Base-by-base conservation (phyloP, 352 stramenopile genomes). In the Saprolegnia parasitica region DNA sequence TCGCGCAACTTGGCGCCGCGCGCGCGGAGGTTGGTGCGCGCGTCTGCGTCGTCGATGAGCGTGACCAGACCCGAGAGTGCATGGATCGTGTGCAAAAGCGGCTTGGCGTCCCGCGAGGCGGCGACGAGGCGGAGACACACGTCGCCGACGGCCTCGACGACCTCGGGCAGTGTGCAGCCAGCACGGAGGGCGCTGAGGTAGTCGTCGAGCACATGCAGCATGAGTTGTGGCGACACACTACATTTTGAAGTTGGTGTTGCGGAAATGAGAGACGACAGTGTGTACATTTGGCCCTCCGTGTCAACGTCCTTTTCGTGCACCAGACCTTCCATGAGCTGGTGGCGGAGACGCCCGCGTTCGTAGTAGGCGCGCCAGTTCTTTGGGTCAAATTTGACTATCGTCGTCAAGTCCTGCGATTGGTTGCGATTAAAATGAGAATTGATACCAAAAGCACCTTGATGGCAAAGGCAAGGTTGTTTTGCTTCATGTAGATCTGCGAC, bases 331-430 rank as follows among this genome's bases (percentile, higher is more conserved):
- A 93, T 78, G 0, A 80, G 78, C 6, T 79, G 75, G 21, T 91
- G 78, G 15, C 84, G 83, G 29, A 93, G 76, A 40, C 80, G 86
- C 5, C 81, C 84, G 23, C 84, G 81, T 65, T 93, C 84, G 65
- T 91, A 93, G 62, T 88, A 88, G n/a, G 84, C 84, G 18, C 81
- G 81, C 84, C 84, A 93, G 72, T 84, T 89, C 39, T 74, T 74
- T n/a, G 80, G 76, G 46, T 93, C 84, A 15, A 83, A 73, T 0
- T 76, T 65, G 11, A 91, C 55, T 10, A 81, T 83, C 0, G 80
- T 80, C 16, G 84, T 86, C 20, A 91, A 68, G 42, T 93, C 84
- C 21, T 91, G 80, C 0, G n/a, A 49, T 55, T 55, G 2, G 47
- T 55, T 29, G 24, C n/a, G 47, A 23, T 55, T 5, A 5, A 55